These are phyloP conservation scores for Pseudozyma tsukubaensis DNA, from an alignment of 1,284 basidiomycete genomes.

Conservation along the genomic window DNA sequence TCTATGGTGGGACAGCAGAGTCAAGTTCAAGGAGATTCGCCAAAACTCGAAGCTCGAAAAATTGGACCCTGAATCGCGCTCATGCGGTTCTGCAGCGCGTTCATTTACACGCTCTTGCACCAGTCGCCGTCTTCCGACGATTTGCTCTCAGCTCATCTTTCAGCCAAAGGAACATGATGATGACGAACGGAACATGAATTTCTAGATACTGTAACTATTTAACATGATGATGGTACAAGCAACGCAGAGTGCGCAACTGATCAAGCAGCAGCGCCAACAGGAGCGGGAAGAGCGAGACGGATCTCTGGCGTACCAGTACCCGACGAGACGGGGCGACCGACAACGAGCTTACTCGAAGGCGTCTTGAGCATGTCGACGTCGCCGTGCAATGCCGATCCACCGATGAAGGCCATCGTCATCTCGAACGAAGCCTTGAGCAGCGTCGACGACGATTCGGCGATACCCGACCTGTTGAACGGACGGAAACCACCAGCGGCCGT, in stretches of 20 bases:
- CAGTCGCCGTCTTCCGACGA: not conserved
- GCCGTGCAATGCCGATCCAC: conserved; percentile 91
- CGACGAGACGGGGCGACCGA: conserved; percentile 70
- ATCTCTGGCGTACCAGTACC: conserved; percentile 64
- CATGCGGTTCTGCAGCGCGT: conserved; percentile 7
- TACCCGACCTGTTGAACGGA: conserved; percentile 96
- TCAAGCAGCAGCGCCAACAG: conserved; percentile 33
- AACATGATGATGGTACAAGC: conserved; percentile 24
- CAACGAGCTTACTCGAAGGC: conserved; percentile 89
- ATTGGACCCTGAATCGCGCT: conserved; percentile 12
- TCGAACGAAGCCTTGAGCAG: conserved; percentile 97
- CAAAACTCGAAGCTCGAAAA: not conserved
- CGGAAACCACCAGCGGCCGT: conserved; percentile 97
- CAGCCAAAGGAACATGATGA: not conserved
- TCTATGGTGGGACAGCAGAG: no score
- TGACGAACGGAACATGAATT: conserved; percentile 1
- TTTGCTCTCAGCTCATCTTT: not conserved
- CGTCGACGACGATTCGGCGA: conserved; percentile 89
- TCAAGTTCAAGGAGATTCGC: no score
- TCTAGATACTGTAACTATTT: conserved; percentile 25
- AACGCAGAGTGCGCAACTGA: conserved; percentile 1
- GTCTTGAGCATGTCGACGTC: conserved; percentile 92
- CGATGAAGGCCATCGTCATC: conserved; percentile 94
- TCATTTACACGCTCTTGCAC: not conserved
- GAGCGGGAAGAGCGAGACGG: conserved; percentile 44